Conservation (phyloP, 306 rosid genomes). For the Echinosophora koreensis region DNA sequence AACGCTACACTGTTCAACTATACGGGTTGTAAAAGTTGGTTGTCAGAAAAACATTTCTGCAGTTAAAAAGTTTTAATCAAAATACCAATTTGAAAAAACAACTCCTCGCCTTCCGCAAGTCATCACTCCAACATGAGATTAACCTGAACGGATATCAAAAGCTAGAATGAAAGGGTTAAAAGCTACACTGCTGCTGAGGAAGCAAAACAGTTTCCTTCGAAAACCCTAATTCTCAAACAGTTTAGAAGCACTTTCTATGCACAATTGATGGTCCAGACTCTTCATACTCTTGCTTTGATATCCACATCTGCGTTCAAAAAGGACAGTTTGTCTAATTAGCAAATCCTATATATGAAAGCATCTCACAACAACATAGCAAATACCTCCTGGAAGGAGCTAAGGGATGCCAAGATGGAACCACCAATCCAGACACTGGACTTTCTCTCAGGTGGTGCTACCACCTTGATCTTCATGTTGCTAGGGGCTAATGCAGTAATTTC, state of each 20-base stretch:
- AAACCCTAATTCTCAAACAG: constrained; percentile 45
- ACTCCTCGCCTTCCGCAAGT: constrained; percentile 58
- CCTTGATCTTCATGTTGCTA: background rate
- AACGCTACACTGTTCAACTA: no score
- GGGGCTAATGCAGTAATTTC: background rate
- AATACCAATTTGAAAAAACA: constrained; percentile 49
- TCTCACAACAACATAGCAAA: background rate
- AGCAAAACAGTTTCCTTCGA: constrained; percentile 25
- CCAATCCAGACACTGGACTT: constrained; percentile 90
- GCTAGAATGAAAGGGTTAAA: constrained; percentile 45
- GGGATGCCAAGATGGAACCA: constrained; percentile 87
- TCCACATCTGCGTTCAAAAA: background rate
- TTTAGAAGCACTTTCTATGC: constrained; percentile 80
- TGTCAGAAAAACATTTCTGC: no score
- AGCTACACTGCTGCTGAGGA: no score
- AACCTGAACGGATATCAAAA: constrained; percentile 58
- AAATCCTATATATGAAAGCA: constrained; percentile 10
- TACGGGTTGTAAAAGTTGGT: no score
- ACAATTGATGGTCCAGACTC: constrained; percentile 40
- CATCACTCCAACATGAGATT: constrained; percentile 61
- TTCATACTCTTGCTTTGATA: background rate
- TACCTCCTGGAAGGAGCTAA: constrained; percentile 90
- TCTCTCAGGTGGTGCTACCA: constrained; percentile 79
- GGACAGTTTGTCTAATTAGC: background rate
- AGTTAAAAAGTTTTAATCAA: no score